These are phyloP conservation scores for Yamadazyma kitorensis DNA, from an alignment of 805 yeast species.

Conservation along the genomic window DNA sequence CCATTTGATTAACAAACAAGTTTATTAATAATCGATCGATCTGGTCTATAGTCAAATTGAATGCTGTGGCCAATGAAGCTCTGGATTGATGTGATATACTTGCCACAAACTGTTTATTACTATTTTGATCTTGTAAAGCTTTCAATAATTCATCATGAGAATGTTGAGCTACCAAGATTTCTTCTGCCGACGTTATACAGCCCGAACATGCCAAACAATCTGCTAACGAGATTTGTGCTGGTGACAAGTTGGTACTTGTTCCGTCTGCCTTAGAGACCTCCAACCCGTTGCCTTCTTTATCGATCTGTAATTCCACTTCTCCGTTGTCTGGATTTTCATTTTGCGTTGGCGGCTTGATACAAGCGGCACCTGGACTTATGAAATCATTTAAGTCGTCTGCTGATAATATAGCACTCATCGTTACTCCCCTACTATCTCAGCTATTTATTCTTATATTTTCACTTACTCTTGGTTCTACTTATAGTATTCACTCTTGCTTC, in stretches of 20 bases:
- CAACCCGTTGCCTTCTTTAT: constrained; percentile 54
- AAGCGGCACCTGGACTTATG: constrained; percentile 91
- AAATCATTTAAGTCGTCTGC: constrained; percentile 93
- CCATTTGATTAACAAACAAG: constrained; percentile 57
- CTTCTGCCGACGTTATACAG: constrained; percentile 97
- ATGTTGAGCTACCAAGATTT: constrained; percentile 85
- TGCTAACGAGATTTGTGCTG: constrained; percentile 84
- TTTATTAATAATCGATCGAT: constrained; percentile 62
- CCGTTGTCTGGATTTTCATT: constrained; percentile 25
- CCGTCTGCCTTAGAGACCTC: constrained; percentile 68
- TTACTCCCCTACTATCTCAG: too few relatives aligned
- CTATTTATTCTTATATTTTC: too few relatives aligned
- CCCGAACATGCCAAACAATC: constrained; percentile 98
- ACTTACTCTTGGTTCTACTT: too few relatives aligned
- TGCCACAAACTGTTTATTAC: constrained; percentile 55
- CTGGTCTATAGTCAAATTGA: constrained; percentile 45
- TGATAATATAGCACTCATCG: constrained; percentile 89
- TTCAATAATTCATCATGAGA: constrained; percentile 76
- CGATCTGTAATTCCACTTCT: constrained; percentile 57
- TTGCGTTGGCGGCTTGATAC: constrained; percentile 66
- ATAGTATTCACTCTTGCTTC: too few relatives aligned
- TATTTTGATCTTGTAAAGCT: constrained; percentile 38
- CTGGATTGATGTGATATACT: constrained; percentile 86
- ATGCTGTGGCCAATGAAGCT: constrained; percentile 75
- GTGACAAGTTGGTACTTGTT: constrained; percentile 49